Base-by-base conservation (phyloP, 768 basidiomycete genomes). In the Solioccasus polychromus region DNA sequence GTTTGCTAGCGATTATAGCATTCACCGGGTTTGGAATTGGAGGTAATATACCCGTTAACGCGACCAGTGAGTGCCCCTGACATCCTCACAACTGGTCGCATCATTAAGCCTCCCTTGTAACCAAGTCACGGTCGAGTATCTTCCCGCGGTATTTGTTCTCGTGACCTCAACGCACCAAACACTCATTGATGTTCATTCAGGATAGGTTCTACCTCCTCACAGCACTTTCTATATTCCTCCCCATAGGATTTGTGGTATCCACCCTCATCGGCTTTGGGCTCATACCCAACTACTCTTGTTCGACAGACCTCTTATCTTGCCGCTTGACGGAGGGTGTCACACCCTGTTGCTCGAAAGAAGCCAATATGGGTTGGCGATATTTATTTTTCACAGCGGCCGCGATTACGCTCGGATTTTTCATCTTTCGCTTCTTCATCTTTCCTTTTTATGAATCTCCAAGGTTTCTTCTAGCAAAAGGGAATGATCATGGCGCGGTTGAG, bases 311-410 rank as follows among this genome's bases (percentile, higher is more conserved):
- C 22, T 37, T 35, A 10, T 56, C 54, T 8, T 56, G 54, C 44
- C 38, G 9, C 0, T 25, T 51, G 23, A 55, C 53, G 2, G 46
- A 34, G 32, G 54, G 49, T 26, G 30, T 32, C 10, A 2, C 23
- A 17, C 55, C 55, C 28, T 56, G 55, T 14, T 56, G 53, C 29
- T 48, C 55, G 10, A 55, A 11, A 28, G 35, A 38, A 12, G 39
- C 5, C 14, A 55, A 55, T 26, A 55, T 56, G 55, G 54, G 55
- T 17, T 57, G 55, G 55, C 47, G 51, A n/a, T 57, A 57, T 23
- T 12, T 52, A 1, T 23, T 47, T 23, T 57, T 52, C 39, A 22
- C 50, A 3, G 11, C 35, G 5, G 42, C 28, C n/a, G 29, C 44
- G 10, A 45, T 56, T n/a, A 53, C 54, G 8, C 35, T 56, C 5